Percentiles rank a stretch among this genome's conserved stretches.
Evolutionary conservation across 176 grass and related monocot genomes (phyloP).

Genomic region (Carex scoparia): DNA sequence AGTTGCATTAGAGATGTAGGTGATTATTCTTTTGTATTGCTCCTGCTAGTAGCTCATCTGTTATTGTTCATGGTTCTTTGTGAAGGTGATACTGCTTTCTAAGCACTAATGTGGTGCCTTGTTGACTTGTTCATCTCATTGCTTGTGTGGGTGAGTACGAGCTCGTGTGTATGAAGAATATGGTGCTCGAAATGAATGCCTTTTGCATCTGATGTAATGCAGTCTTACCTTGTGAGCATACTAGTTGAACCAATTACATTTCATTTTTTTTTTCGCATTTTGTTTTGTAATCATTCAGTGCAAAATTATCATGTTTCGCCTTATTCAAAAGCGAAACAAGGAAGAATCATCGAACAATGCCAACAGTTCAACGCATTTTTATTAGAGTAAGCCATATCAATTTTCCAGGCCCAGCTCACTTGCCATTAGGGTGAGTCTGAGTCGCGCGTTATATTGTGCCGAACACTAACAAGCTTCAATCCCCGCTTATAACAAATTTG

Average conservation of each 20-base stretch:
- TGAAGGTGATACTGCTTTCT: conserved; percentile 9
- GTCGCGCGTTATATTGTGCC: too few species aligned
- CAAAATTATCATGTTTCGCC: too few species aligned
- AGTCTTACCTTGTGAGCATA: neutral
- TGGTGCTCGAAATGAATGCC: neutral
- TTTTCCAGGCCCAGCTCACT: too few species aligned
- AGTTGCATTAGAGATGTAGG: neutral
- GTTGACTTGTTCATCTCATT: neutral
- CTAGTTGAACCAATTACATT: neutral
- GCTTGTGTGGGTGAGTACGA: neutral
- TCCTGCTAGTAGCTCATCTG: conserved; percentile 8
- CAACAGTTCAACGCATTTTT: too few species aligned
- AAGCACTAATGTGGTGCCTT: conserved; percentile 7
- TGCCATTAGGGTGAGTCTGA: too few species aligned
- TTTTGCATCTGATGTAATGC: neutral
- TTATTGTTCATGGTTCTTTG: conserved; percentile 13
- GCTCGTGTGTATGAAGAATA: neutral
- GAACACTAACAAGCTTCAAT: too few species aligned
- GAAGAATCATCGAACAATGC: too few species aligned
- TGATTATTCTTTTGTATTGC: conserved; percentile 12
- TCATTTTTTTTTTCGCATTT: neutral
- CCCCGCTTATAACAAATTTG: too few species aligned
- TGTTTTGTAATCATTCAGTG: neutral
- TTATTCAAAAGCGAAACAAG: too few species aligned
- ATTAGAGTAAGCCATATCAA: too few species aligned